Base-by-base conservation (phyloP, 805 yeast species). In the Cyberlindnera euphorbiae region DNA sequence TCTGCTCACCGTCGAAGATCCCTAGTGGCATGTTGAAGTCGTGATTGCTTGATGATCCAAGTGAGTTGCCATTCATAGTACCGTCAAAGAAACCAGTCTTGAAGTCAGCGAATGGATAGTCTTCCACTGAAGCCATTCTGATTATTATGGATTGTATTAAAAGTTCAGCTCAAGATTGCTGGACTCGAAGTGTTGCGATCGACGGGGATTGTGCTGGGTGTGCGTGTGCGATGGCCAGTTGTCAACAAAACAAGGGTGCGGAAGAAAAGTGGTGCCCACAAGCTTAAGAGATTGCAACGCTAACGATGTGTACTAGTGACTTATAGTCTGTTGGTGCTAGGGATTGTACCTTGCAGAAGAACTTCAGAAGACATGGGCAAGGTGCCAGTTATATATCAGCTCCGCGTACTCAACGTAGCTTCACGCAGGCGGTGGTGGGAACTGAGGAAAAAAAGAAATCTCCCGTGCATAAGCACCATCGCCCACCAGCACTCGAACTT, bases 111-210 rank as follows among this genome's bases (percentile, higher is more conserved):
- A 40, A 40, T 8, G 40, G 32, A 27, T 29, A 36, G 26, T 40
- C 42, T 14, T 39, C 44, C 10, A 40, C 44, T 3, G 44, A 40
- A n/a, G 44, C 32, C 44, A 40, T 40, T 23, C 16, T 5, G 17
- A 8, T 6, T 6, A 15, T 6, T 12, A 6, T 24, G 13, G 26
- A 7, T 24, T n/a, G n/a, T n/a, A n/a, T n/a, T n/a, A n/a, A n/a
- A n/a, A n/a, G 11, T 21, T 8, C 11, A 11, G 11, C 24, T 8
- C 24, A 21, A 21, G 24, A 11, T 21, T 21, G 24, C n/a, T n/a
- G n/a, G n/a, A n/a, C n/a, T n/a, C n/a, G n/a, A n/a, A n/a, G 17
- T 16, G 11, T 16, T 24, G 28, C 8, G 33, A 23, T 7, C 16
- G 12, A 19, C 19, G 22, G 22, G 23, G 15, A 5, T 5, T 19